Evolutionary conservation across 129 eudicot species (phyloP), one percentile per base, ranked within the genome.

Genomic region (Flaveria bidentis): DNA sequence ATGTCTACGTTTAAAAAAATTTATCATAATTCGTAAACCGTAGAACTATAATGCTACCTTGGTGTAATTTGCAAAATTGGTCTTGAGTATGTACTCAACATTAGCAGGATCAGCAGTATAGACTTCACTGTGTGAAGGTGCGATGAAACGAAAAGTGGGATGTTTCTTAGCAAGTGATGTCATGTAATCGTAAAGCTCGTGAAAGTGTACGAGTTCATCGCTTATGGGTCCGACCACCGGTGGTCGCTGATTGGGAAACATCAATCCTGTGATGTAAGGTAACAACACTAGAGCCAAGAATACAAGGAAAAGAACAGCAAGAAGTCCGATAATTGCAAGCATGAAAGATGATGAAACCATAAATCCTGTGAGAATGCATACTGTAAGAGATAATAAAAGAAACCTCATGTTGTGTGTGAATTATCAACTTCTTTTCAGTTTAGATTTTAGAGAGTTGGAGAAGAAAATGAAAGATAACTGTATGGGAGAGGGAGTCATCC

Each of bases 31-130:
- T 22, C 2, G 6, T 36, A 36, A 36, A 36, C 41, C 41, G 9
- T 9, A 15, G 22, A 0, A 17, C 13, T 5, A 4, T 7, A 73
- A 25, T 44, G 20, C 47, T 71, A 84, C 90, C 89, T 87, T 90
- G 50, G 46, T 70, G 68, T 91, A 91, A 45, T 86, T 91, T 45
- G 53, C 44, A 66, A 91, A 91, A 55, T 88, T 91, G 69, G 94
- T 84, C 72, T 85, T 91, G 6, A 91, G 91, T 23, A 91, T 83
- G 76, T 88, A 78, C 36, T 91, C 91, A 9, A 86, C 83, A 46
- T 71, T 86, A 46, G 36, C 76, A 67, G 90, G 89, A 75, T 91
- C 93, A 41, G 82, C 80, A 2, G 91, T 91, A 56, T 87, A 86
- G 10, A 84, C 56, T 67, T 88, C 88, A 79, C 91, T 88, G 47